Evolutionary conservation across 805 yeast species (phyloP).

Genomic region (Blastobotrys attinorum): DNA sequence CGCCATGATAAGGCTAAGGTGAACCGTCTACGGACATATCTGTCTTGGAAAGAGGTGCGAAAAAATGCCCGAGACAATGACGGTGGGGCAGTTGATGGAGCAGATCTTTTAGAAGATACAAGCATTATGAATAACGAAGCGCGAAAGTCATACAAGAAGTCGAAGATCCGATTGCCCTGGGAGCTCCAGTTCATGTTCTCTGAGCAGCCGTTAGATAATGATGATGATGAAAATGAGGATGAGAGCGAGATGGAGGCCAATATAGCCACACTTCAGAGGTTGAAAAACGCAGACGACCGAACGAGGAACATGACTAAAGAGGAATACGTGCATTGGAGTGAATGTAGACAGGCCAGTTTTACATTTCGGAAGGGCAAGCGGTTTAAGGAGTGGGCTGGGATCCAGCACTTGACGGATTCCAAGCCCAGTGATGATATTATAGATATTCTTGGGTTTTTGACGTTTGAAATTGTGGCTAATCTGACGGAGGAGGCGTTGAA

Average conservation of each 20-base stretch:
- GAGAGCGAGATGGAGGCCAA: slow-evolving; percentile 90
- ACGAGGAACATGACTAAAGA: slow-evolving; percentile 91
- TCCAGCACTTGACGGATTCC: slow-evolving; percentile 73
- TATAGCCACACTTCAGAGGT: slow-evolving; percentile 75
- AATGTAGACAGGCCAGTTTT: slow-evolving; percentile 94
- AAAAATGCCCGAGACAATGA: slow-evolving; percentile 67
- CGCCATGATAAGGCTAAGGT: slow-evolving; percentile 94
- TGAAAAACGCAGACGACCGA: slow-evolving; percentile 89
- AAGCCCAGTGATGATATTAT: slow-evolving; percentile 94
- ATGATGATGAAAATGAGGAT: slow-evolving; percentile 55
- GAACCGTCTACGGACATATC: slow-evolving; percentile 77
- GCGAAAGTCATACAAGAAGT: slow-evolving; percentile 55
- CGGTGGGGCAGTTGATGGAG: slow-evolving; percentile 49
- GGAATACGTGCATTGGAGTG: slow-evolving; percentile 98
- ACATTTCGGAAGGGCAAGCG: slow-evolving; percentile 92
- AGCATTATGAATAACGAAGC: slow-evolving; percentile 30
- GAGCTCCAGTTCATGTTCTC: slow-evolving; percentile 88
- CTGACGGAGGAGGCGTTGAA: slow-evolving; percentile 85
- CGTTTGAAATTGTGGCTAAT: slow-evolving; percentile 94
- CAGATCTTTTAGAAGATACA: slow-evolving; percentile 44
- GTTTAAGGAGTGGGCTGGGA: slow-evolving; percentile 94
- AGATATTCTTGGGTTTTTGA: slow-evolving; percentile 88
- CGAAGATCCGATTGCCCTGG: slow-evolving; percentile 87
- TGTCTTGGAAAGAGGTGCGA: slow-evolving; percentile 95
- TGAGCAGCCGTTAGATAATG: slow-evolving; percentile 76